Base-by-base conservation (phyloP, 345 rosid species). In the Lumnitzera littorea region DNA sequence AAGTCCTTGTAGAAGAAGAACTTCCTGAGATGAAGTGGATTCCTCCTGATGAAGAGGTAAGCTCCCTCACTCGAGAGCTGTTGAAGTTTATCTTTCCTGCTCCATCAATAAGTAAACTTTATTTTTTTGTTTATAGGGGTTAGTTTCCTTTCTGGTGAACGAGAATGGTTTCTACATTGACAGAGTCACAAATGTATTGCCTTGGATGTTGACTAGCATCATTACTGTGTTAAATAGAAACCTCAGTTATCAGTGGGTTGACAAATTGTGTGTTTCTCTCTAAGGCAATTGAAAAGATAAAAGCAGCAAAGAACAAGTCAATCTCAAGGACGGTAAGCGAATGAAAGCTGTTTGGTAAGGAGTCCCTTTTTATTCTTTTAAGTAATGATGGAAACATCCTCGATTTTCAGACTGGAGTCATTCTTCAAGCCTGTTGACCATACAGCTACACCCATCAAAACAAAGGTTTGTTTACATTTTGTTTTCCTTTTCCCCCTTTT, bases 141-240 rank as follows among this genome's bases (percentile, higher is more conserved):
- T 68, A 46, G 56, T 68, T 47, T 51, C 80, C 43, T 86, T 84
- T 73, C 76, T 94, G 69, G 92, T 94, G 70, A 84, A 77, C 75
- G 96, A 88, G 78, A 90, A 90, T 74, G 97, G 96, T 64, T 88
- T 94, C 82, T 86, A 78, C 65, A 70, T 75, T 43, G 96, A 88
- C 60, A 81, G 97, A 71, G 86, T 91, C 52, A 83, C 82, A 20
- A 92, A 92, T 96, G 97, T 90, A 36, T 63, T 62, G 60, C 25
- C 0, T 11, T 36, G 53, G 17, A 46, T 57, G 53, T 15, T 47
- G 14, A 16, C 25, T 36, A 36, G 10, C 43, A 36, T 36, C 43
- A 36, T 36, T 36, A 36, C 10, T 7, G 3, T 36, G 43, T 36
- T 36, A 9, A 36, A 36, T 36, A 4, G 43, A 36, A 36, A 4